phyloP scores from a whole-genome alignment of 805 yeast species.

The Hanseniaspora mollemarum region DNA sequence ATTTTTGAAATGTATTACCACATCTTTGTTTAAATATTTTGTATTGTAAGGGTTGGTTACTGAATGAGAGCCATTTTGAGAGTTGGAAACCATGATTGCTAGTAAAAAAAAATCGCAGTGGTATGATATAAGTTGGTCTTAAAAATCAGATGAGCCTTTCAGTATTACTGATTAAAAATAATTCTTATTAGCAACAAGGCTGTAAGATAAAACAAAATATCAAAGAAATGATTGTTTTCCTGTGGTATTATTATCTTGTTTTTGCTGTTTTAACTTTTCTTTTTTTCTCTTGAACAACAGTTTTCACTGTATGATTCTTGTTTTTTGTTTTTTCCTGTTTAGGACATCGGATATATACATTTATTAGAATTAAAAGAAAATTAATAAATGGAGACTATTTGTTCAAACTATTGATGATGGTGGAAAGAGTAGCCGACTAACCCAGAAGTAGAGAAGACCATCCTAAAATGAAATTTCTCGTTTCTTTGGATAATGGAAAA shows the following conservation, averaged over 20 bases:
- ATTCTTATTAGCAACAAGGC: too few species aligned
- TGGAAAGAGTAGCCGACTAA: background rate
- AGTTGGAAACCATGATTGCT: too few species aligned
- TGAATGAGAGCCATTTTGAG: background rate
- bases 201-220: too few species aligned
- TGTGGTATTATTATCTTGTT: background rate
- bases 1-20: slow-evolving; percentile 2
- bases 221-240: too few species aligned
- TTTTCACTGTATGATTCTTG: background rate
- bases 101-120: too few species aligned
- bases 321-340: background rate
- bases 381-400: too few species aligned
- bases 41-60: background rate
- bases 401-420: background rate
- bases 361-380: too few species aligned
- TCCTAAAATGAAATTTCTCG: slow-evolving; percentile 45
- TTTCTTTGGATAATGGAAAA: slow-evolving; percentile 57
- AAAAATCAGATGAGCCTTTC: too few species aligned
- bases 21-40: slow-evolving; percentile 5
- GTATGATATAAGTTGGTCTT: too few species aligned
- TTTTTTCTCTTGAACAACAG: background rate
- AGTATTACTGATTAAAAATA: too few species aligned
- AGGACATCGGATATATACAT: background rate
- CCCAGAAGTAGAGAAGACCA: background rate
- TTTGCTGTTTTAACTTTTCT: background rate